Evolutionary conservation across 306 rosid genomes (phyloP).

Genomic region (Luffa acutangula): DNA sequence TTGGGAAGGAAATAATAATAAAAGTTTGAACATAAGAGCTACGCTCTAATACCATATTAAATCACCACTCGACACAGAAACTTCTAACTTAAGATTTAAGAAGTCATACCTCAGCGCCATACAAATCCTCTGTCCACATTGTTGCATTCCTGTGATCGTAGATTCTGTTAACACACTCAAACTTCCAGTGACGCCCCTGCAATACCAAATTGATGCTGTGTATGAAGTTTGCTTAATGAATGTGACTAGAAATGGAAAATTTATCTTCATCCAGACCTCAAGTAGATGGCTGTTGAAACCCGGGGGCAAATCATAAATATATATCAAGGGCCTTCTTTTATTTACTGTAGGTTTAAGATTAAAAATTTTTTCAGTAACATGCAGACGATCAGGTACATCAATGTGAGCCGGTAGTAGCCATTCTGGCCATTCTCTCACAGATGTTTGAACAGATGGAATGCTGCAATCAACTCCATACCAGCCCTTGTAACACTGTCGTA

Average conservation of each 20-base stretch:
- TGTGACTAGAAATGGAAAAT: conserved; percentile 5
- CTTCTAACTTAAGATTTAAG: not conserved
- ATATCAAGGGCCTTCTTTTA: conserved; percentile 87
- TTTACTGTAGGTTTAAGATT: conserved; percentile 48
- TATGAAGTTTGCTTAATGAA: conserved; percentile 14
- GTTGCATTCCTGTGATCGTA: conserved; percentile 61
- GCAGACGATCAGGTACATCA: conserved; percentile 42
- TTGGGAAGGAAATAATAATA: not conserved
- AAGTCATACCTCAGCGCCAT: conserved; percentile 79
- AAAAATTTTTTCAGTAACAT: conserved; percentile 21
- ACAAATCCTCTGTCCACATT: conserved; percentile 66
- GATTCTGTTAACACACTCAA: conserved; percentile 82
- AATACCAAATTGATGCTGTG: conserved; percentile 16
- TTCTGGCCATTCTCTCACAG: conserved; percentile 76
- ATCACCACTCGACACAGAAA: not conserved
- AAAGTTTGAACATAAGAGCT: not conserved
- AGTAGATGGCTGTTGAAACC: conserved; percentile 80
- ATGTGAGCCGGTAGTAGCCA: conserved; percentile 88
- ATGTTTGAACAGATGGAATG: conserved; percentile 57
- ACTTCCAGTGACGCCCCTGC: conserved; percentile 89
- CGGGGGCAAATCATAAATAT: conserved; percentile 81
- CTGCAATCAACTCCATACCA: conserved; percentile 99
- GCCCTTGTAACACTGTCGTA: conserved; percentile 74
- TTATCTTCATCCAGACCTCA: conserved; percentile 52
- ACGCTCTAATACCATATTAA: not conserved